Evolutionary conservation across 2,329 filamentous ascomycete species (phyloP), one percentile per base, ranked within the genome.

Genomic region (Pestalotiopsis sp.): DNA sequence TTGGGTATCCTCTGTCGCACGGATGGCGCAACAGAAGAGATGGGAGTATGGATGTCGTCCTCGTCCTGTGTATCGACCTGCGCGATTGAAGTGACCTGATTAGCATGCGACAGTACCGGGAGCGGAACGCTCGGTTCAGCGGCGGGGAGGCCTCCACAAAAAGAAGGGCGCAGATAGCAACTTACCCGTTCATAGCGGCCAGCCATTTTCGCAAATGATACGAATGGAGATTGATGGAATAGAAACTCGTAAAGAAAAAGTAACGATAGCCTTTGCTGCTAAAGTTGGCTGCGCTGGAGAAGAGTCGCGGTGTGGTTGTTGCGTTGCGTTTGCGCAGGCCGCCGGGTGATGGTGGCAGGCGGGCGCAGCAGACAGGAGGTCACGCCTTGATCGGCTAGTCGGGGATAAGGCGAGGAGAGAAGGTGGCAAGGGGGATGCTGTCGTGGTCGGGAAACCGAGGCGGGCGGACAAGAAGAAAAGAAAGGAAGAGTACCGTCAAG

Each of bases 41-140:
- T 78, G 70, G 77, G 79, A 64, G 75, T 77, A 67, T 79, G 75
- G 69, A 76, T 73, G 68, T 88, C 83, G 67, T 89, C 85, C 67
- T 86, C 84, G 72, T 90, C 88, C 70, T 85, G 86, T 75, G 82
- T 84, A 74, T 87, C 86, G 64, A 91, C 83, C 87, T 90, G 74
- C 30, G 59, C 24, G 44, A 48, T 67, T 59, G 40, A 62, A 48
- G 22, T 65, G 20, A 6, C 38, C 30, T 26, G 17, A 67, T 76
- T 70, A 76, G 71, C 56, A 68, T 68, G 58, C 66, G 61, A 66
- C 30, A 24, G 14, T 24, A 24, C 52, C 62, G 57, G 40, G 44
- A 63, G 39, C 17, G 52, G 65, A 57, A 58, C 22, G 11, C n/a
- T 24, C 17, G 24, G 63, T 20, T 17, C 24, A 17, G 11, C 30